A percentile compares a stretch with the other conserved stretches of the same genome.
Conservation (phyloP, 2,329 filamentous ascomycete species). For the Alternaria sp. region DNA sequence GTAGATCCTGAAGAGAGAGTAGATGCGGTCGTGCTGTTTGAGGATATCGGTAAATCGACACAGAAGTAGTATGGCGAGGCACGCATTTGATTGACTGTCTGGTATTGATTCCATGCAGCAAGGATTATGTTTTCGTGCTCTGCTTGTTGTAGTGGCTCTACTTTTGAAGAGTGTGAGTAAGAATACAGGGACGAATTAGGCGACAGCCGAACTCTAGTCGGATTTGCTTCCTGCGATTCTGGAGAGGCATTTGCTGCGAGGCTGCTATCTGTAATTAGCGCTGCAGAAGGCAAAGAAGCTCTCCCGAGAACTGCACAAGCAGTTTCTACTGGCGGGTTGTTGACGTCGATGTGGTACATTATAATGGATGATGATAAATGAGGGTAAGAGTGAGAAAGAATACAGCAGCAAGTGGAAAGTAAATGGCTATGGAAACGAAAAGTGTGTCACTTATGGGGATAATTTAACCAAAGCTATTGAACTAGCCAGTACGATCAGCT, state of each 20-base stretch:
- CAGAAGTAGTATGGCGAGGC: background rate
- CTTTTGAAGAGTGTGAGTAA: background rate
- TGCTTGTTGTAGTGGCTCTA: background rate
- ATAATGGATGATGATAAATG: background rate
- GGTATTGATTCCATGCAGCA: slow-evolving; percentile 1
- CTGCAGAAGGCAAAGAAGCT: background rate
- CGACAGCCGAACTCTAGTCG: background rate
- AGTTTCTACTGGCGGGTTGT: background rate
- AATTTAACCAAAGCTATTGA: background rate
- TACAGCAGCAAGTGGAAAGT: background rate
- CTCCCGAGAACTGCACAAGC: background rate
- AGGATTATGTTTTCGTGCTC: background rate
- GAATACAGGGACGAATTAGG: background rate
- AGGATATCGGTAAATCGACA: background rate
- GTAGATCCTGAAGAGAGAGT: background rate
- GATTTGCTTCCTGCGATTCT: background rate
- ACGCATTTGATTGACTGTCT: background rate
- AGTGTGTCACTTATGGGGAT: background rate
- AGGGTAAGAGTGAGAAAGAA: background rate
- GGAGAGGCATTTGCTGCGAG: background rate
- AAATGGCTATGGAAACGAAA: too few relatives aligned
- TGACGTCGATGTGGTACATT: slow-evolving; percentile 5
- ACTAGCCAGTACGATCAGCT: background rate
- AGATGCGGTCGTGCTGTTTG: background rate
- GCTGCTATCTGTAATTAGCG: background rate